Percentiles rank a stretch among this genome's conserved stretches.
These are phyloP conservation scores for Silene conica DNA, from an alignment of 148 eudicot genomes.

Conservation along the genomic window DNA sequence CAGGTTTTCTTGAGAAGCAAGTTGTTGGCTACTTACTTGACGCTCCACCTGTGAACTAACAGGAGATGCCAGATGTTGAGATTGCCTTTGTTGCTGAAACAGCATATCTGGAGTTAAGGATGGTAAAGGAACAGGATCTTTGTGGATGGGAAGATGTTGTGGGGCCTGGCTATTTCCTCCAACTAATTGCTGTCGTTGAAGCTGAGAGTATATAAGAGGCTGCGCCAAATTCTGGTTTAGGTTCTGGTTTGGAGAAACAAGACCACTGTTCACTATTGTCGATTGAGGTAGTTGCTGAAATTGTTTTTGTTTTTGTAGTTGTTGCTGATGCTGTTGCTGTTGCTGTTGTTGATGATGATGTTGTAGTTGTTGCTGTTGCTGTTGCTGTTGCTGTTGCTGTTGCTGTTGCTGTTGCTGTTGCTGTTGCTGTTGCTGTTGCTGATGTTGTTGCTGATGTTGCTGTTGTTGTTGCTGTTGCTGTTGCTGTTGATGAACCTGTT, in stretches of 20 bases:
- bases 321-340: conserved; percentile 34
- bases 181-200: conserved; percentile 63
- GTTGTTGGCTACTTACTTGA: conserved; percentile 31
- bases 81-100: conserved; percentile 74
- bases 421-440: conserved; percentile 52
- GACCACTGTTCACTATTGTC: conserved; percentile 37
- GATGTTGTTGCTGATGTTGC: conserved; percentile 37
- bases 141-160: conserved; percentile 29
- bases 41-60: conserved; percentile 30
- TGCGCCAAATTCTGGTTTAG: conserved; percentile 51
- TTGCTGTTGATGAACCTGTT: conserved; percentile 45
- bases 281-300: conserved; percentile 36
- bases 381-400: conserved; percentile 33
- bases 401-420: not conserved
- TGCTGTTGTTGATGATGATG: conserved; percentile 19
- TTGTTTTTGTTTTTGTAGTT: conserved; percentile 36
- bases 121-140: conserved; percentile 17
- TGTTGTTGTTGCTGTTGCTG: not conserved
- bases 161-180: conserved; percentile 37
- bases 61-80: conserved; percentile 42
- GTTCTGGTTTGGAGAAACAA: conserved; percentile 44
- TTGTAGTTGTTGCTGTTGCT: conserved; percentile 35
- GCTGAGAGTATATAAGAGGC: conserved; percentile 41
- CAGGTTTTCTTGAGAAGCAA: conserved; percentile 44
- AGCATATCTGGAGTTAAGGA: conserved; percentile 60